Conservation (phyloP, 2,329 filamentous ascomycete genomes). For the Rhynchosporium graminicola region DNA sequence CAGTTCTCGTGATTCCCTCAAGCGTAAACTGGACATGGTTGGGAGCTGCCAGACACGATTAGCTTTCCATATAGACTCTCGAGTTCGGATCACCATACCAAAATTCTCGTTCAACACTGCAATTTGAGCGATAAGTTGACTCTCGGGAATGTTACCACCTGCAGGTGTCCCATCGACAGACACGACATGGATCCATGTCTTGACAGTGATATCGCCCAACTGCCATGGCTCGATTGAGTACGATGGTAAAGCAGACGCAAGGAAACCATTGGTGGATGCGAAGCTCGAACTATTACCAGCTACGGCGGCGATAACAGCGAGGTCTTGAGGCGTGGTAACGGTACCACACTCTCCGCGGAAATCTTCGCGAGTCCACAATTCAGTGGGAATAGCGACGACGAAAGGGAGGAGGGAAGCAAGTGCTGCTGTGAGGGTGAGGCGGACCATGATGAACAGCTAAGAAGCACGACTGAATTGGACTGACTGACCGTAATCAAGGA, state of each 20-base stretch:
- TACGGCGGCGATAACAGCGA: slow-evolving; percentile 24
- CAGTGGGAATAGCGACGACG: slow-evolving; percentile 24
- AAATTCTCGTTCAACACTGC: slow-evolving; percentile 26
- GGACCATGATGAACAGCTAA: slow-evolving; percentile 15
- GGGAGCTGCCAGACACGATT: slow-evolving; percentile 11
- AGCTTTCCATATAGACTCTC: neutral
- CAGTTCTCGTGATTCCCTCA: slow-evolving; percentile 37
- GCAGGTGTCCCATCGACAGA: slow-evolving; percentile 28
- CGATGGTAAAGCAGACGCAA: slow-evolving; percentile 6
- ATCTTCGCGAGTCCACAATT: slow-evolving; percentile 13
- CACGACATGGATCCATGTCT: slow-evolving; percentile 42
- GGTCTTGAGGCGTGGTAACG: slow-evolving; percentile 30
- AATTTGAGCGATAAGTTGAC: slow-evolving; percentile 35
- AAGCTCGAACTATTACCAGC: slow-evolving; percentile 18
- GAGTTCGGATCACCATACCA: slow-evolving; percentile 9
- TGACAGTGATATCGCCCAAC: slow-evolving; percentile 28
- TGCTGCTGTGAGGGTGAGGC: slow-evolving; percentile 27
- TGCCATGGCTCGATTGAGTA: slow-evolving; percentile 20
- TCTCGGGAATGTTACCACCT: slow-evolving; percentile 36
- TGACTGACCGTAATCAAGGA: neutral
- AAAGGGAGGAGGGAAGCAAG: slow-evolving; percentile 22
- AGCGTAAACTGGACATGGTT: slow-evolving; percentile 39
- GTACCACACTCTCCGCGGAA: slow-evolving; percentile 25
- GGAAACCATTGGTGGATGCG: neutral
- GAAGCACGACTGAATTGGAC: slow-evolving; percentile 4